phyloP scores from a whole-genome alignment of 345 rosid genomes.

The Turnera subulata region DNA sequence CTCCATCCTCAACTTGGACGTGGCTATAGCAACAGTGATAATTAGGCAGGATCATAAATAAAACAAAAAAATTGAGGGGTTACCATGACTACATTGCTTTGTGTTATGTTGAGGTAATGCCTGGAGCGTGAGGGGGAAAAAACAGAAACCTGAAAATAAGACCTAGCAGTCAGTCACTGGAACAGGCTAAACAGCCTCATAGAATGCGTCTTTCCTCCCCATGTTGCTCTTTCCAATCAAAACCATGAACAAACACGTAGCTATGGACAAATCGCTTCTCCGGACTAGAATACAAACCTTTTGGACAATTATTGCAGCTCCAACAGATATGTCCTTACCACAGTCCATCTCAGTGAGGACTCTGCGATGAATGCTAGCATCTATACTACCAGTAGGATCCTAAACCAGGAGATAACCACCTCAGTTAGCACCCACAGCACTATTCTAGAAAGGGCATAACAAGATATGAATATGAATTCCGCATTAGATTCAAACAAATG shows the following conservation, averaged over 20 bases:
- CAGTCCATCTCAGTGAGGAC: slow-evolving; percentile 48
- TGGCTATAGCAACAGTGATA: neutral
- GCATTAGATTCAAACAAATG: neutral
- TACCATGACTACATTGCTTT: slow-evolving; percentile 73
- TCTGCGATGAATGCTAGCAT: slow-evolving; percentile 68
- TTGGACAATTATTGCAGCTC: slow-evolving; percentile 62
- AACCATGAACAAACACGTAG: too few species aligned
- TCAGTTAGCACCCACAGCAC: neutral
- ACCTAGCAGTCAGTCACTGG: slow-evolving; percentile 15
- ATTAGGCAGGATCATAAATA: neutral
- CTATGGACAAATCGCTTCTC: neutral
- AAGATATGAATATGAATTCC: neutral
- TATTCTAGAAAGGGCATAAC: neutral
- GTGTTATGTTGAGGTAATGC: slow-evolving; percentile 69
- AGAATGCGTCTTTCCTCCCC: neutral
- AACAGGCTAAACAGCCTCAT: slow-evolving; percentile 5
- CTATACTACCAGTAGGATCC: slow-evolving; percentile 79
- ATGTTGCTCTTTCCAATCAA: too few species aligned
- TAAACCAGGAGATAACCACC: slow-evolving; percentile 22
- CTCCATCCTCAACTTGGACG: too few species aligned
- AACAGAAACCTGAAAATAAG: slow-evolving; percentile 63
- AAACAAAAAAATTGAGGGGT: slow-evolving; percentile 10
- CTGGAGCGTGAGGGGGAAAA: slow-evolving; percentile 50
- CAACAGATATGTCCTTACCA: slow-evolving; percentile 61
- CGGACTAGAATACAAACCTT: slow-evolving; percentile 40